A percentile compares a stretch with the other conserved stretches of the same genome.
phyloP scores from a whole-genome alignment of 805 yeast species.

The Kuraishia hungarica region DNA sequence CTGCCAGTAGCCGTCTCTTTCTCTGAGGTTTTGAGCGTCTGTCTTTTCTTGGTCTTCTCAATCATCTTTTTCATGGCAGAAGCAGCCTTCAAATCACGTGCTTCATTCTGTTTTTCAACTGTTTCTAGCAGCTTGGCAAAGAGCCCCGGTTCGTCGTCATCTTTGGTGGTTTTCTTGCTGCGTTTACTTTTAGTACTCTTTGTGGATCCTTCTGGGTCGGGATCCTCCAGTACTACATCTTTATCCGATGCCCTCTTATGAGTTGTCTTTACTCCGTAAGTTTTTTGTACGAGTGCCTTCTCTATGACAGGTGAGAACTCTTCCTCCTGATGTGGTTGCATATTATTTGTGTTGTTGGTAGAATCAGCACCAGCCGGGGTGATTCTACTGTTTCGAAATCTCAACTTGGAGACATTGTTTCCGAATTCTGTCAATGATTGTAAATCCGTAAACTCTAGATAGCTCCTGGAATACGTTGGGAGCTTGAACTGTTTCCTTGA shows the following conservation, averaged over 20 bases:
- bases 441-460: constrained; percentile 25
- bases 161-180: not conserved
- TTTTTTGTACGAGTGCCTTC: constrained; percentile 23
- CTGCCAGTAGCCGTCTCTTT: constrained; percentile 8
- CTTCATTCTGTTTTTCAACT: constrained; percentile 6
- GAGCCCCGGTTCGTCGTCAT: not conserved
- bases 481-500: constrained; percentile 28
- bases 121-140: not conserved
- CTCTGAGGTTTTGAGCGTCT: not conserved
- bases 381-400: constrained; percentile 14
- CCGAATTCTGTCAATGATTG: constrained; percentile 20
- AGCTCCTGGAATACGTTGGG: constrained; percentile 33
- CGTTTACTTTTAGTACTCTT: not conserved
- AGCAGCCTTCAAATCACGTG: constrained; percentile 9
- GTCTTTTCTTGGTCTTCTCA: constrained; percentile 1
- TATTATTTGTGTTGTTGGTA: not conserved
- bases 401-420: constrained; percentile 13
- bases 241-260: not conserved
- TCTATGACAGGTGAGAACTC: constrained; percentile 25
- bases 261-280: constrained; percentile 10
- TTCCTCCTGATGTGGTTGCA: constrained; percentile 7
- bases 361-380: constrained; percentile 18
- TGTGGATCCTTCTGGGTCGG: too few relatives aligned
- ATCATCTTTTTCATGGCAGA: constrained; percentile 1
- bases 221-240: too few relatives aligned